Base-by-base conservation (phyloP, 495 filamentous ascomycete genomes). In the Margaritispora aquatica region DNA sequence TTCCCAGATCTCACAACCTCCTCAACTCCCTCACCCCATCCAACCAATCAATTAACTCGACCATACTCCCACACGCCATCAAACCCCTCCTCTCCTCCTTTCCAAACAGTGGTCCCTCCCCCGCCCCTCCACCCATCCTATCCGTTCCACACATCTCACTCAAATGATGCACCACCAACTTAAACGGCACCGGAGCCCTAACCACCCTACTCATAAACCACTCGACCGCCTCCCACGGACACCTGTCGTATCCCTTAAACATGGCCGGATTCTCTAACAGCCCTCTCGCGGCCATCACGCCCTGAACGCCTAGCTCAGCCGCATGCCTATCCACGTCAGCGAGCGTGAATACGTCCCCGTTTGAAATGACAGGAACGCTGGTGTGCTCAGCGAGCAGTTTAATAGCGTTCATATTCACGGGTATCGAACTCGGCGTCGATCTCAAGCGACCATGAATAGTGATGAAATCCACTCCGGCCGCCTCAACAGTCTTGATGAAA, bases 231-330 rank as follows among this genome's bases (percentile, higher is more conserved):
- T 75, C 74, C 80, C 80, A 84, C n/a, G 83, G 77, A 61, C 83
- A 84, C 48, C 69, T 67, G 21, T 73, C 63, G 61, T 74, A 62
- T n/a, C 81, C 82, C 0, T 77, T 71, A 7, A 54, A 54, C 31
- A 88, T 63, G 0, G 81, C 81, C 2, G 84, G 85, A 69, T 87
- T 88, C 55, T 77, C 69, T 44, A 88, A 72, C 2, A 87, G 66
- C 5, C 80, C 84, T 51, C 85, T 74, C 17, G 85, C 85, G 48
- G 84, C 77, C 85, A 88, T 87, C 3, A 88, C 76, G 22, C 81
- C 81, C 53, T 72, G 67, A 1, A 66, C 67, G 13, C 66, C 64
- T 13, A 74, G 77, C 13, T 49, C 47, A 20, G 51, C 26, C 2
- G 60, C 66, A 55, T 73, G 71, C 19, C 46, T 23, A 21, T 65